A percentile compares a stretch with the other conserved stretches of the same genome.
Conservation (phyloP, 352 stramenopile genomes). For the Globisporangium cederbergense region DNA sequence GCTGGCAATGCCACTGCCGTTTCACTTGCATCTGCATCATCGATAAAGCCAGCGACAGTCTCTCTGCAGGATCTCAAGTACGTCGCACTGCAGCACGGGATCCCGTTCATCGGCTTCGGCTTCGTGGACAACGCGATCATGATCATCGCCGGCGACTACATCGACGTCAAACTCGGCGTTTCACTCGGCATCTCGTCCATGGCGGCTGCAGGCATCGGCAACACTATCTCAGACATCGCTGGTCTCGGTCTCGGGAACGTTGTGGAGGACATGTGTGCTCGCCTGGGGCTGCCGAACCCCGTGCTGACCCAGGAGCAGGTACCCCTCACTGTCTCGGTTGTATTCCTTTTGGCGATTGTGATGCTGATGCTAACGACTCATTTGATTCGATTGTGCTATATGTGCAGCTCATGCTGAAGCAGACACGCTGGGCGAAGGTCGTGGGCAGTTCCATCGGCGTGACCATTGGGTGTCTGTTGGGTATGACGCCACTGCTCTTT, state of each 20-base stretch:
- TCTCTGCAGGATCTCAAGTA: constrained; percentile 59
- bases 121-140: constrained; percentile 98
- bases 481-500: constrained; percentile 75
- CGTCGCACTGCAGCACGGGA: constrained; percentile 57
- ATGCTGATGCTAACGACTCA: constrained; percentile 2
- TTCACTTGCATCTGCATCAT: constrained; percentile 8
- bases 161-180: constrained; percentile 77
- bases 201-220: constrained; percentile 81
- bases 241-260: constrained; percentile 71
- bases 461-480: constrained; percentile 71
- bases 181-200: constrained; percentile 87
- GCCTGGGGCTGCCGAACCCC: constrained; percentile 56
- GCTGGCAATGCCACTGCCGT: not conserved
- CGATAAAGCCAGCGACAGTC: constrained; percentile 12
- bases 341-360: not conserved
- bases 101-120: constrained; percentile 97
- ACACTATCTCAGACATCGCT: constrained; percentile 77
- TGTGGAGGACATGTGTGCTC: constrained; percentile 74
- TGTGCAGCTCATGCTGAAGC: constrained; percentile 54
- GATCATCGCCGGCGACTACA: constrained; percentile 86
- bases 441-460: constrained; percentile 62
- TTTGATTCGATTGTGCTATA: not conserved
- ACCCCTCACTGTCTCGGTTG: constrained; percentile 4
- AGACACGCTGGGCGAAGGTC: constrained; percentile 67
- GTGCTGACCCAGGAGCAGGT: constrained; percentile 64